Base-by-base conservation (phyloP, 768 basidiomycete genomes). In the Termitomyces sp. region DNA sequence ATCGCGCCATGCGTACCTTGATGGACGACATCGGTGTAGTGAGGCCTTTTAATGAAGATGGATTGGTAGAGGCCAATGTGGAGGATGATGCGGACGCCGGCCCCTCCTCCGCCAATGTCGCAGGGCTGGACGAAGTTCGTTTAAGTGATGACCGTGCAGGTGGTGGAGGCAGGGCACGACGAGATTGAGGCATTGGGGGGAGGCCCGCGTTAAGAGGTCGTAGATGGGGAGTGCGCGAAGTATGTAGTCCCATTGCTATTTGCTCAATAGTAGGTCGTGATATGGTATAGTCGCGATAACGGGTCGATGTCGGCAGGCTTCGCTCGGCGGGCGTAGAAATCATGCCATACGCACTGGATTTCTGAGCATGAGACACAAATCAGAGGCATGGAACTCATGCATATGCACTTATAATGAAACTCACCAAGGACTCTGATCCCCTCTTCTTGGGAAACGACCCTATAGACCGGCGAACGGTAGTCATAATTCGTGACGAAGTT, bases 181-280 rank as follows among this genome's bases (percentile, higher is more conserved):
- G 69, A 40, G 59, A 57, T 54, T 69, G 67, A 31, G 74, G 64
- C 51, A 68, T 70, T 5, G 71, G 62, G 37, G 64, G 57, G 23
- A 41, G 38, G 3, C 71, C 66, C 2, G 71, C 59, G 42, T 62
- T 65, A 17, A 72, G 66, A 9, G 79, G 75, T 43, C 83, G 78
- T 30, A 89, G 70, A 66, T 89, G 87, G 3, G 88, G 88, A 1
- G 88, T 90, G 38, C 85, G 82, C 6, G 88, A 89, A 31, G 86
- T 72, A 68, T 90, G 88, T 23, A 90, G 76, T 19, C 88, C 88
- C 87, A 90, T 89, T 14, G 86, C 84, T 58, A 90, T 90, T 70
- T 90, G 87, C 63, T 86, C 83, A 41, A 88, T 78, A 47, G 83
- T 85, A 1, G 87, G 87, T 15, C 79, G 82, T 21, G 73, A 66